Percentiles rank a stretch among this genome's conserved stretches.
phyloP scores from a whole-genome alignment of 305 asterid genomes.

The Vinca major region DNA sequence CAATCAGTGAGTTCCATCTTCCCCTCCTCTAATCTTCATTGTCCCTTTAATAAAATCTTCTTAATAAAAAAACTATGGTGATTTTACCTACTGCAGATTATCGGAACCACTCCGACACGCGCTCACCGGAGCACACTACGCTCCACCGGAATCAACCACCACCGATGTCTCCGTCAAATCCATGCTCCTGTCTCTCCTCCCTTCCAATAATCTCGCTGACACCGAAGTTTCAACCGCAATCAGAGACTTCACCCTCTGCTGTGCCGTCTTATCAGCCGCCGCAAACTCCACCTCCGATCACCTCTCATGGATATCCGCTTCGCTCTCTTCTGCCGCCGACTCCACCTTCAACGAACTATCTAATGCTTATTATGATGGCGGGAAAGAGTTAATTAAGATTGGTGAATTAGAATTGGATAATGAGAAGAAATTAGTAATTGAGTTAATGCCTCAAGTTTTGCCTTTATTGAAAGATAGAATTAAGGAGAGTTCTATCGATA shows the following conservation, averaged over 20 bases:
- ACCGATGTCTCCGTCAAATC: slow-evolving; percentile 55
- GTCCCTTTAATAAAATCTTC: no score
- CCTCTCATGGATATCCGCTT: slow-evolving; percentile 38
- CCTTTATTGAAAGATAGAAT: slow-evolving; percentile 53
- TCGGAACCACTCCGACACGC: slow-evolving; percentile 38
- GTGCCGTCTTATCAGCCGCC: slow-evolving; percentile 71
- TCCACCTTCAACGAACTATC: slow-evolving; percentile 43
- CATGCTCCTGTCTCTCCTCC: slow-evolving; percentile 48
- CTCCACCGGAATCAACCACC: slow-evolving; percentile 46
- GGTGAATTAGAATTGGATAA: slow-evolving; percentile 45
- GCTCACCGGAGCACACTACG: slow-evolving; percentile 42
- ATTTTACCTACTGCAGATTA: slow-evolving; percentile 30
- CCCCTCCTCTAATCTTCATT: background rate
- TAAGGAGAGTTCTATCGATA: slow-evolving; percentile 68
- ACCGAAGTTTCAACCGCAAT: slow-evolving; percentile 10
- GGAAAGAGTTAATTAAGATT: slow-evolving; percentile 34
- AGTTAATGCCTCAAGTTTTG: slow-evolving; percentile 51
- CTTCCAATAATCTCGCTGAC: background rate
- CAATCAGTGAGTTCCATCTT: slow-evolving; percentile 21
- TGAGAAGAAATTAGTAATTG: slow-evolving; percentile 51
- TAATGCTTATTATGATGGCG: slow-evolving; percentile 27
- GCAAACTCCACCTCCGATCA: slow-evolving; percentile 45
- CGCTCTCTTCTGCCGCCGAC: slow-evolving; percentile 36
- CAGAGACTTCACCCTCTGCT: slow-evolving; percentile 49
- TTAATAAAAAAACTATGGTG: background rate